phyloP scores from a whole-genome alignment of 2,329 filamentous ascomycete species.

The Ramichloridium luteum region DNA sequence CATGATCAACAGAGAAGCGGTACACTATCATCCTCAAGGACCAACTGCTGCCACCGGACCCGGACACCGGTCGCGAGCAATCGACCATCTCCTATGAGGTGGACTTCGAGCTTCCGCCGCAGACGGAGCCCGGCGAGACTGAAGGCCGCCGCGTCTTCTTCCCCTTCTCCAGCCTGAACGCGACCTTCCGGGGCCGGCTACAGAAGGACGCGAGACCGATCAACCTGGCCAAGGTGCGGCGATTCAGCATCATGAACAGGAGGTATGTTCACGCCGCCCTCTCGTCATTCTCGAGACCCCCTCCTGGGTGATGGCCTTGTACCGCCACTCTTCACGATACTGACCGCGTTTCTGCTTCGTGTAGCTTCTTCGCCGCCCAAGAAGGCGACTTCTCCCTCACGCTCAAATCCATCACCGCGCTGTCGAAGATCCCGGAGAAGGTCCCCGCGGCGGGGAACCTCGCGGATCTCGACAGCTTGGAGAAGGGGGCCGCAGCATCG shows the following conservation, averaged over 20 bases:
- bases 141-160: constrained; percentile 38
- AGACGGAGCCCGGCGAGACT: constrained; percentile 15
- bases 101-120: constrained; percentile 42
- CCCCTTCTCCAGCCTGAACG: constrained; percentile 51
- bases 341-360: constrained; percentile 3
- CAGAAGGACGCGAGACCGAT: constrained; percentile 48
- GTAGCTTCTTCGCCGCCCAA: constrained; percentile 63
- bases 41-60: constrained; percentile 42
- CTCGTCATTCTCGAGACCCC: too few relatives aligned
- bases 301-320: too few relatives aligned
- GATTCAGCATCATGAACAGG: constrained; percentile 67
- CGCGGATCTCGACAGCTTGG: not conserved
- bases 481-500: too few relatives aligned
- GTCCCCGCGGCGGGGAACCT: not conserved
- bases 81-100: constrained; percentile 63
- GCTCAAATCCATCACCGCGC: constrained; percentile 43
- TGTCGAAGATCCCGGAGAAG: constrained; percentile 13
- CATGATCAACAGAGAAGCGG: constrained; percentile 39
- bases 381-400: constrained; percentile 53
- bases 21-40: constrained; percentile 72
- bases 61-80: constrained; percentile 56
- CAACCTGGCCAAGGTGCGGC: constrained; percentile 47
- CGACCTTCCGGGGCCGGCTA: constrained; percentile 61
- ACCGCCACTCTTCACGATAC: too few relatives aligned
- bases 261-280: constrained; percentile 42